Percentiles rank a stretch among this genome's conserved stretches.
These are phyloP conservation scores for Erigeron philadelphicus DNA, from an alignment of 140 eudicot genomes.

Conservation along the genomic window DNA sequence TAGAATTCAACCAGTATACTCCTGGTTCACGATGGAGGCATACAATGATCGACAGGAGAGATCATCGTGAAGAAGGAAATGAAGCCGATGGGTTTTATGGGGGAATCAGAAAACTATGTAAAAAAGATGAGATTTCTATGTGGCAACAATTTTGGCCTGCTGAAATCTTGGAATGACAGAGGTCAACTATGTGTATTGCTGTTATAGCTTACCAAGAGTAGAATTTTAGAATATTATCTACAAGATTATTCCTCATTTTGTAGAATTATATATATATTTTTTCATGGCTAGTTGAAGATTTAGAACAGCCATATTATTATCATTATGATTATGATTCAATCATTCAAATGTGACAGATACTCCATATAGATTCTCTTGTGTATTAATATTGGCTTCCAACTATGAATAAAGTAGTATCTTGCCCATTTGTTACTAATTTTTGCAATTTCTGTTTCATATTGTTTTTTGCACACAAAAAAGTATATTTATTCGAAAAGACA, in stretches of 20 bases:
- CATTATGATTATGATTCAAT: conserved; percentile 4
- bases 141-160: conserved; percentile 83
- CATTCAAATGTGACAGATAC: conserved; percentile 23
- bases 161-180: conserved; percentile 53
- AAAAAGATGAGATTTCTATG: conserved; percentile 46
- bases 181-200: conserved; percentile 13
- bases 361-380: conserved; percentile 13
- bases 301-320: conserved; percentile 21
- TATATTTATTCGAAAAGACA: no score
- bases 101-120: conserved; percentile 58
- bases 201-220: conserved; percentile 21
- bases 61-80: conserved; percentile 78
- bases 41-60: conserved; percentile 47
- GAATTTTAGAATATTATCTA: conserved; percentile 10
- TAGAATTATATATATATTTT: conserved; percentile 25
- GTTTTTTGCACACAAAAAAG: no score
- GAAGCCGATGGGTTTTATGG: conserved; percentile 86
- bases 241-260: background rate
- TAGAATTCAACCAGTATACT: conserved; percentile 78
- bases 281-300: conserved; percentile 26
- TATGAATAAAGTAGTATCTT: conserved; percentile 18
- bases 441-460: no score
- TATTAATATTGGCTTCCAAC: conserved; percentile 21
- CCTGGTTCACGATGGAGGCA: conserved; percentile 85
- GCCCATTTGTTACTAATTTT: background rate